These are phyloP conservation scores for Salix viminalis DNA, from an alignment of 345 rosid genomes.

Conservation along the genomic window DNA sequence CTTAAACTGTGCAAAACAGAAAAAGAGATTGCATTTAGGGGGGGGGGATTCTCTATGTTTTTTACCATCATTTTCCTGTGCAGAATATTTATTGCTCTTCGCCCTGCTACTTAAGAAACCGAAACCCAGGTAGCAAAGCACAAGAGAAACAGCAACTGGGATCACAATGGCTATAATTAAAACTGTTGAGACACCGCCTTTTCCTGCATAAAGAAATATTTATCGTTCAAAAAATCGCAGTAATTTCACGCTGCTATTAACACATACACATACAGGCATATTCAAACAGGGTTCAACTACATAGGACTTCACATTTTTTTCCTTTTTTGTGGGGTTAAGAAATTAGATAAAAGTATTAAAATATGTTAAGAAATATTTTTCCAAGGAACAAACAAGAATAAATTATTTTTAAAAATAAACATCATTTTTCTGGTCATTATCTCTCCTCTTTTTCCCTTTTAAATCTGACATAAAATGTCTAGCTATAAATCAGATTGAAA, in stretches of 20 bases:
- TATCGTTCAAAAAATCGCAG: too few relatives aligned
- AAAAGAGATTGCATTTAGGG: too few relatives aligned
- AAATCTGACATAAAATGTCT: too few relatives aligned
- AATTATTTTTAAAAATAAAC: too few relatives aligned
- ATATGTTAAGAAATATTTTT: not conserved
- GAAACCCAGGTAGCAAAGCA: slow-evolving; percentile 25
- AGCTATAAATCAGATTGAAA: too few relatives aligned
- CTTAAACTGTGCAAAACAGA: not conserved
- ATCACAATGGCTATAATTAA: slow-evolving; percentile 29
- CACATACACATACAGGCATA: not conserved
- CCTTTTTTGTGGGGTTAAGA: too few relatives aligned
- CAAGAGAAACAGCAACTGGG: slow-evolving; percentile 17
- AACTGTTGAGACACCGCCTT: slow-evolving; percentile 17
- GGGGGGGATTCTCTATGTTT: too few relatives aligned
- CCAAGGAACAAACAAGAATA: too few relatives aligned
- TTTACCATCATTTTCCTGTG: slow-evolving; percentile 13
- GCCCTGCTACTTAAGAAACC: slow-evolving; percentile 29
- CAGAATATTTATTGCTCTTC: slow-evolving; percentile 21
- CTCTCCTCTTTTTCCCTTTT: too few relatives aligned
- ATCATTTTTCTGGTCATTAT: too few relatives aligned
- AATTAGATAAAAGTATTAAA: too few relatives aligned
- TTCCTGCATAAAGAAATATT: slow-evolving; percentile 15
- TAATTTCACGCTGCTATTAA: not conserved
- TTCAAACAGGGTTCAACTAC: not conserved
- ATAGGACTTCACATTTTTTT: too few relatives aligned